These are phyloP conservation scores for Sugiyamaella smithiae DNA, from an alignment of 805 yeast species.

Conservation along the genomic window DNA sequence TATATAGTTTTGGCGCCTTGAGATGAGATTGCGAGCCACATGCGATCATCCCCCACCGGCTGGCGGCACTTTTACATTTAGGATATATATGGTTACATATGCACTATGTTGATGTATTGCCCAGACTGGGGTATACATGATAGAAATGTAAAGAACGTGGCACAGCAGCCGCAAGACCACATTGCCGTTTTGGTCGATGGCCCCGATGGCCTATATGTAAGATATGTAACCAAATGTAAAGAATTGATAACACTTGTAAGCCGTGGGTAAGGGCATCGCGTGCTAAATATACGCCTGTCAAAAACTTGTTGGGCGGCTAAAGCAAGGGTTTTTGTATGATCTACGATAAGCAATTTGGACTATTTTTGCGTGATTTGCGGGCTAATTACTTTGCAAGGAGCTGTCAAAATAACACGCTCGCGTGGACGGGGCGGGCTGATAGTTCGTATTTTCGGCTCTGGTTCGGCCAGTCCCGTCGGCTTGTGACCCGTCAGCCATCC, in stretches of 20 bases:
- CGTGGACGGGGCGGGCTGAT: no score
- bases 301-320: not conserved
- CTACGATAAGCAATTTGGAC: no score
- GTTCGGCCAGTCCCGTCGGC: no score
- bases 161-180: not conserved
- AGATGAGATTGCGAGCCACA: conserved; percentile 6
- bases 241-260: conserved; percentile 1
- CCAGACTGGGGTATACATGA: conserved; percentile 6
- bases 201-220: not conserved
- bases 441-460: no score
- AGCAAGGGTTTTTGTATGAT: no score
- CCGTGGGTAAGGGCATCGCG: not conserved
- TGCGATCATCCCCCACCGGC: not conserved
- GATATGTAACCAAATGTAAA: conserved; percentile 5
- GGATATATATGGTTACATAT: conserved; percentile 6
- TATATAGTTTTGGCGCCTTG: not conserved
- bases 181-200: conserved; percentile 2
- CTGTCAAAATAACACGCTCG: no score
- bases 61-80: conserved; percentile 1
- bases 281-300: conserved; percentile 2
- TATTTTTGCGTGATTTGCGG: no score
- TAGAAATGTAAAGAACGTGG: not conserved
- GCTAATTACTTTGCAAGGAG: no score
- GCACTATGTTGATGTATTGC: conserved; percentile 4
- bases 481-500: no score